These are phyloP conservation scores for Schizophyllum commune DNA, from an alignment of 1,284 basidiomycete species.

Conservation along the genomic window DNA sequence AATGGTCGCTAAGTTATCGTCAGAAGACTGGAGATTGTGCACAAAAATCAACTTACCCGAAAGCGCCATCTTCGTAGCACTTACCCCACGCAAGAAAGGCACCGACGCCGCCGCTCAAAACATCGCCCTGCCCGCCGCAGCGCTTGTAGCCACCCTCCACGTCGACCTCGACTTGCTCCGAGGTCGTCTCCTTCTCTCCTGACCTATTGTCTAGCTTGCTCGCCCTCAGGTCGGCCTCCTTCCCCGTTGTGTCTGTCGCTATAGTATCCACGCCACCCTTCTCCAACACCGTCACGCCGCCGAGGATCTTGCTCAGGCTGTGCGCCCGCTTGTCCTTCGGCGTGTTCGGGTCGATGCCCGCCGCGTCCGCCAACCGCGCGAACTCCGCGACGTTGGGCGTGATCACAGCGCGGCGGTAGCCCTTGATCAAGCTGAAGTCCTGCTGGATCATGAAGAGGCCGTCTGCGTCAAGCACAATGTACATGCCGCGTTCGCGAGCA, in stretches of 20 bases:
- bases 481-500: slow-evolving; percentile 60
- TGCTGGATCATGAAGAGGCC: slow-evolving; percentile 76
- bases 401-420: slow-evolving; percentile 75
- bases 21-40: background rate
- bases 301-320: slow-evolving; percentile 64
- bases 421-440: slow-evolving; percentile 67
- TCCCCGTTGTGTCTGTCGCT: slow-evolving; percentile 54
- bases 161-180: slow-evolving; percentile 60
- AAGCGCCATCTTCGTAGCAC: slow-evolving; percentile 80
- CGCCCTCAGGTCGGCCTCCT: slow-evolving; percentile 31
- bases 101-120: slow-evolving; percentile 82
- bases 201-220: slow-evolving; percentile 32
- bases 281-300: slow-evolving; percentile 87
- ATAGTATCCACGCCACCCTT: slow-evolving; percentile 79
- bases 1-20: slow-evolving; percentile 28
- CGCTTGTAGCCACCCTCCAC: slow-evolving; percentile 80
- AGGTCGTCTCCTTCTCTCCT: slow-evolving; percentile 33
- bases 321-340: slow-evolving; percentile 44
- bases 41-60: slow-evolving; percentile 40
- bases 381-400: slow-evolving; percentile 98
- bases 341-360: slow-evolving; percentile 51
- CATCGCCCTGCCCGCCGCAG: slow-evolving; percentile 94
- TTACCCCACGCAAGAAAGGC: slow-evolving; percentile 92
- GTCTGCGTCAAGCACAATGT: slow-evolving; percentile 91
- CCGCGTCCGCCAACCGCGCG: slow-evolving; percentile 69